phyloP scores from a whole-genome alignment of 2,329 filamentous ascomycete genomes.

The Aspergillus spinulosporus region DNA sequence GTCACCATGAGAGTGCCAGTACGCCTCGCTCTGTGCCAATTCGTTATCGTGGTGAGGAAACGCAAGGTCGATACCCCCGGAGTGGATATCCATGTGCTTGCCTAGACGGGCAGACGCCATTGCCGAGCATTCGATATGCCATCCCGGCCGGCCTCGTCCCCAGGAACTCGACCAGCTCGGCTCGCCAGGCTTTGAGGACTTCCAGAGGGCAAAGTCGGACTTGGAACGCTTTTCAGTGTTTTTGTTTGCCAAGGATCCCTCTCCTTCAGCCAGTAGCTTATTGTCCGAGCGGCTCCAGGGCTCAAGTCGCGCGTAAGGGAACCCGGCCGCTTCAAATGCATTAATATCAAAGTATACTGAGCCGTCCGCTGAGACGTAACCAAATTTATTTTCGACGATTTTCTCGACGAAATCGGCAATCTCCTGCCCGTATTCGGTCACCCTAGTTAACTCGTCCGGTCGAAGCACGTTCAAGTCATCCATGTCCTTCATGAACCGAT shows the following conservation, averaged over 20 bases:
- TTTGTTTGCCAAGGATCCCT: conserved; percentile 70
- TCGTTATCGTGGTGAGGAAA: conserved; percentile 96
- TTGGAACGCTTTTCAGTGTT: conserved; percentile 68
- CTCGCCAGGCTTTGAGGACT: conserved; percentile 86
- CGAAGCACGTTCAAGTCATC: conserved; percentile 77
- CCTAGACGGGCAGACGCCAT: conserved; percentile 93
- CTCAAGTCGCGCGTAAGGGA: conserved; percentile 80
- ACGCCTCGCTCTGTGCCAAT: conserved; percentile 85
- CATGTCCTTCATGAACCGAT: conserved; percentile 88
- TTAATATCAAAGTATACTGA: conserved; percentile 93
- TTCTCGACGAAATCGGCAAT: conserved; percentile 83
- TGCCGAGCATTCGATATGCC: conserved; percentile 96
- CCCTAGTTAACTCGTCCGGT: conserved; percentile 78
- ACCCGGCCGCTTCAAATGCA: conserved; percentile 79
- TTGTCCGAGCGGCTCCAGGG: conserved; percentile 85
- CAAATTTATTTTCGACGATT: conserved; percentile 82
- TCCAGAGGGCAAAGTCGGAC: conserved; percentile 92
- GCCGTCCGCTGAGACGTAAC: conserved; percentile 71
- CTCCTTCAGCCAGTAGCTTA: conserved; percentile 80
- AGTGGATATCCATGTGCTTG: conserved; percentile 85
- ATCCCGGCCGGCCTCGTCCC: conserved; percentile 85
- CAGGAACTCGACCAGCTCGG: conserved; percentile 86
- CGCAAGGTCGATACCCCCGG: conserved; percentile 84
- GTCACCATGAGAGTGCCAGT: conserved; percentile 57
- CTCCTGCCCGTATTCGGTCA: conserved; percentile 88